These are phyloP conservation scores for Syzygium aqueum DNA, from an alignment of 345 rosid genomes.

Conservation along the genomic window DNA sequence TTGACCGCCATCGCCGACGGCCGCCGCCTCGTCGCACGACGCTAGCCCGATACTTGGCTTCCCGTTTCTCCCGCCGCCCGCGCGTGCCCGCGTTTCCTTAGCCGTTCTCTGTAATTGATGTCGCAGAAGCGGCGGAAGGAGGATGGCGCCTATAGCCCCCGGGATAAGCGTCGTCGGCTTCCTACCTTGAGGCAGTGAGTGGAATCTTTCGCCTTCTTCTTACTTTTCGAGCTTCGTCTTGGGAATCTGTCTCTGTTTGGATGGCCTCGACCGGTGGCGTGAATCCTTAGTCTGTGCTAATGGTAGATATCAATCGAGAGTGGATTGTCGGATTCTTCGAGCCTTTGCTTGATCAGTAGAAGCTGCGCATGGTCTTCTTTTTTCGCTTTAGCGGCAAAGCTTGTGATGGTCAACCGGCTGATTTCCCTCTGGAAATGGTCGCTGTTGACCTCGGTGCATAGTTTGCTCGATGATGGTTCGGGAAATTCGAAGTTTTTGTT, in stretches of 20 bases:
- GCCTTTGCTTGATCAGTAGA: background rate
- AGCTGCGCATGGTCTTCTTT: background rate
- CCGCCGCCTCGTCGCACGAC: background rate
- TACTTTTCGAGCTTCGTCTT: background rate
- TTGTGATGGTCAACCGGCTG: background rate
- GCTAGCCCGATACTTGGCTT: background rate
- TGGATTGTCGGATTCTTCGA: background rate
- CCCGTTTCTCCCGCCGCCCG: background rate
- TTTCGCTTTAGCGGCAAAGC: background rate
- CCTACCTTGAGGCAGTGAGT: slow-evolving; percentile 40
- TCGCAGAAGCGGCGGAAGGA: slow-evolving; percentile 87
- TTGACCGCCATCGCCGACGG: background rate
- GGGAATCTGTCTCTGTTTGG: background rate
- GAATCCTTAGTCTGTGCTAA: background rate
- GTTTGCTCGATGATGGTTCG: background rate
- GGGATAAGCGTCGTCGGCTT: slow-evolving; percentile 61
- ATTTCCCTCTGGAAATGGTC: background rate
- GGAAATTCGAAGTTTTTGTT: background rate
- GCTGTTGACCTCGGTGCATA: background rate
- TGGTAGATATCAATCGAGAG: background rate
- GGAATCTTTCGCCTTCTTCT: background rate
- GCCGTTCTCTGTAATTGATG: slow-evolving; percentile 19
- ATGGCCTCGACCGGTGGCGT: background rate
- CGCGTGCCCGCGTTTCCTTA: background rate
- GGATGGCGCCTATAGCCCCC: slow-evolving; percentile 37